Evolutionary conservation across 2,329 filamentous ascomycete genomes (phyloP), one percentile per base, ranked within the genome.

Genomic region (Calcarisporium arbuscula): DNA sequence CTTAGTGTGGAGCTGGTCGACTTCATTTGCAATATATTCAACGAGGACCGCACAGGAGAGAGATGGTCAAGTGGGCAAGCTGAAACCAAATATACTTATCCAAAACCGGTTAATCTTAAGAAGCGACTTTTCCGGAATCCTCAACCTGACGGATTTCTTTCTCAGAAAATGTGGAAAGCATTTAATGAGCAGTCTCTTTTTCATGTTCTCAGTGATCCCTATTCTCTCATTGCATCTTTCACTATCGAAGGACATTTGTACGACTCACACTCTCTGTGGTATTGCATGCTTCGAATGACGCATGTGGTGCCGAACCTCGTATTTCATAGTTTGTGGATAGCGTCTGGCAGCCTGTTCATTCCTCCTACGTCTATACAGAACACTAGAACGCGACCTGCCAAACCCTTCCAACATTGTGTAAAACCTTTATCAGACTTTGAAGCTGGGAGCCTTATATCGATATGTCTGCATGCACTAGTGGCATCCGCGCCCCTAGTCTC

Each of bases 121-220:
- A 29, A 28, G 14, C 44, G 30, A 27, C 28, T 50, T 23, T 27
- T 10, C 4, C 35, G 46, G n/a, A 36, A 23, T 14, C 32, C 32
- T 2, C 19, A 30, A 14, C 5, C 39, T 12, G 15, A 42, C 6
- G n/a, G n/a, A n/a, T n/a, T n/a, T n/a, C n/a, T n/a, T n/a, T 47
- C 46, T 3, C 49, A 41, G 35, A 50, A 59, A 10, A 63, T 74
- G 39, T 82, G 78, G 74, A 73, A 68, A 42, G 50, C 65, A 2
- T 83, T 83, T 46, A 67, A 74, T 20, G 72, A 80, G 42, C 80
- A 83, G 48, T 76, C 72, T 32, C 58, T 83, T 6, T 83, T 82
- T 50, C 72, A 72, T 44, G 70, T 80, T 6, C 61, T 84, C 30
- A 77, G 74, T 44, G 68, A 76, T 31, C 73, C 77, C 2, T 62